Evolutionary conservation across 164 flowering plant species (phyloP).

Genomic region (Tetracentron sinense): DNA sequence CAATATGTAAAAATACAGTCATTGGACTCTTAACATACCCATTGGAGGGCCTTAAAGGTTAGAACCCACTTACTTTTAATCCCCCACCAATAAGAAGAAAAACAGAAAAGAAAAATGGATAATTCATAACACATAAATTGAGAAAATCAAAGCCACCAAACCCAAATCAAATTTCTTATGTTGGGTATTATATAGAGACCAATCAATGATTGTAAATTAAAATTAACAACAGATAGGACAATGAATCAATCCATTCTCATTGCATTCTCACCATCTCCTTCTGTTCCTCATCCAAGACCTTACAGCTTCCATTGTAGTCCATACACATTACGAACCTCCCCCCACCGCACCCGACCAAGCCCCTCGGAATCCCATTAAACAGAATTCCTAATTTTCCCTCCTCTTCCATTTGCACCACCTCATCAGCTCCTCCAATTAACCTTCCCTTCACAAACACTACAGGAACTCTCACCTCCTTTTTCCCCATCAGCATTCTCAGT

Average conservation of each 20-base stretch:
- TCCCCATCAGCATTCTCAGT: slow-evolving; percentile 53
- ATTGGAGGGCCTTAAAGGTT: no score
- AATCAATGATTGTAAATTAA: neutral
- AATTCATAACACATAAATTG: no score
- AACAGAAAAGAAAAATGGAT: no score
- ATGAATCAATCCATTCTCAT: no score
- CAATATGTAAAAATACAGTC: no score
- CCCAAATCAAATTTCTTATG: no score
- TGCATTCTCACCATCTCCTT: slow-evolving; percentile 64
- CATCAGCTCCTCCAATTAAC: no score
- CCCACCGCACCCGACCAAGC: slow-evolving; percentile 53
- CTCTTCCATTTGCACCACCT: slow-evolving; percentile 76
- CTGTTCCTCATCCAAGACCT: slow-evolving; percentile 47
- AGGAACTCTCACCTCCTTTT: slow-evolving; percentile 63
- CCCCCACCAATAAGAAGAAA: no score
- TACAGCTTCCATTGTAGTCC: slow-evolving; percentile 84
- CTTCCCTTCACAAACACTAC: slow-evolving; percentile 75
- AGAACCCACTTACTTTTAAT: no score
- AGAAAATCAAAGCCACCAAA: no score
- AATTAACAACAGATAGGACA: slow-evolving; percentile 67
- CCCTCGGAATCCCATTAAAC: slow-evolving; percentile 54
- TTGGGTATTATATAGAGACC: neutral
- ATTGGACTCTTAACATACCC: no score
- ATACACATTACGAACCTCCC: slow-evolving; percentile 76
- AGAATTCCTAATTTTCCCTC: no score